phyloP scores from a whole-genome alignment of 805 yeast species.

The Lachancea kluyveri region DNA sequence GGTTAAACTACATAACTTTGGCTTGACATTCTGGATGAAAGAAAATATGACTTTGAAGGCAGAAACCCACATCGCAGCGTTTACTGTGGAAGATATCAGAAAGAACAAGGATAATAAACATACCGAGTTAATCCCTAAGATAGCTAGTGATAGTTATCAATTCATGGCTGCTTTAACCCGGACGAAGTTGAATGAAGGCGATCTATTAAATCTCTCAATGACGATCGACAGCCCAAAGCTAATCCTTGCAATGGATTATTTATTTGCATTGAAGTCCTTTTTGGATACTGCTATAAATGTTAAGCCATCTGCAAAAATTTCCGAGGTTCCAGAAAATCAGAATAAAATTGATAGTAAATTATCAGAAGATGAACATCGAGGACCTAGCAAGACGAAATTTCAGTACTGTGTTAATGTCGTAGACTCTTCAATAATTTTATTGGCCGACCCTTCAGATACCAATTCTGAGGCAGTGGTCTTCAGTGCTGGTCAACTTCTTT shows the following conservation, averaged over 20 bases:
- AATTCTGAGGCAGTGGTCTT: constrained; percentile 87
- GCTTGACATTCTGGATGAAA: constrained; percentile 43
- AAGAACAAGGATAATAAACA: constrained; percentile 57
- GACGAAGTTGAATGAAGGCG: constrained; percentile 34
- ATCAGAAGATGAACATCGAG: constrained; percentile 8
- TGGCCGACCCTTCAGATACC: constrained; percentile 68
- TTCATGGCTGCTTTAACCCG: constrained; percentile 51
- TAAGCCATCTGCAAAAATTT: constrained; percentile 11
- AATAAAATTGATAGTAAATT: constrained; percentile 2
- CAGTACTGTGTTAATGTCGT: constrained; percentile 63
- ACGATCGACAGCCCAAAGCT: constrained; percentile 76
- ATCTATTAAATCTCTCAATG: constrained; percentile 44
- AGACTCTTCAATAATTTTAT: constrained; percentile 67
- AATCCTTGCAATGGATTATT: constrained; percentile 78
- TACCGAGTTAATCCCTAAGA: constrained; percentile 73
- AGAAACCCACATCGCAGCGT: constrained; percentile 60
- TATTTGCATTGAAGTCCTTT: constrained; percentile 67
- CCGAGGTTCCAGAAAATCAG: constrained; percentile 4
- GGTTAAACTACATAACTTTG: constrained; percentile 55
- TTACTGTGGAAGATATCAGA: constrained; percentile 74
- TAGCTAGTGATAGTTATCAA: constrained; percentile 58
- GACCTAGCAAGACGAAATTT: constrained; percentile 18
- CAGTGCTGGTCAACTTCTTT: constrained; percentile 70
- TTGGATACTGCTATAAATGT: constrained; percentile 41
- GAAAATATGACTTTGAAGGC: constrained; percentile 52